phyloP scores from a whole-genome alignment of 345 rosid species.

The Carallia brachiata region DNA sequence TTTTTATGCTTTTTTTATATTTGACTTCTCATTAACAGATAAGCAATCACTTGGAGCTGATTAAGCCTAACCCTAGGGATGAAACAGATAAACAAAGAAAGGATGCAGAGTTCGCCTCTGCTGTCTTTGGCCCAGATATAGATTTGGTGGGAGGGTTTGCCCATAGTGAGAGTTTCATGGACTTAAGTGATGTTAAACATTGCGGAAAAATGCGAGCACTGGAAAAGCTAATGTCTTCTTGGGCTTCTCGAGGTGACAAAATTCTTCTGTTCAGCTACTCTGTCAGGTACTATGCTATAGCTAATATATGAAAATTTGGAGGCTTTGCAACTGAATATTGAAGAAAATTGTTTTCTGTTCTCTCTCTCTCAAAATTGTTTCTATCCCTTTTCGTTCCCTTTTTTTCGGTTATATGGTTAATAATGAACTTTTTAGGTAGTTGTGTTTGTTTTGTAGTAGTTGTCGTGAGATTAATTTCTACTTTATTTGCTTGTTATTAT shows the following conservation, averaged over 20 bases:
- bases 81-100: conserved; percentile 81
- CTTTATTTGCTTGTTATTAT: background rate
- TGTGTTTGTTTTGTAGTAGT: background rate
- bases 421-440: background rate
- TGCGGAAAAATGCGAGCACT: conserved; percentile 95
- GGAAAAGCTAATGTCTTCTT: conserved; percentile 74
- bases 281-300: conserved; percentile 55
- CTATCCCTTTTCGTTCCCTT: no score
- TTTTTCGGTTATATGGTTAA: background rate
- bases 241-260: conserved; percentile 87
- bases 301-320: no score
- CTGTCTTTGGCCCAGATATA: conserved; percentile 77
- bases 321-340: no score
- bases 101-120: conserved; percentile 80
- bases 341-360: no score
- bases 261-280: conserved; percentile 94
- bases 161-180: conserved; percentile 76
- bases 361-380: no score
- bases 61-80: conserved; percentile 91
- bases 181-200: conserved; percentile 69
- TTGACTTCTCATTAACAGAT: conserved; percentile 42
- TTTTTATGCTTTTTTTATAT: conserved; percentile 11
- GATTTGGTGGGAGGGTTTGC: conserved; percentile 76
- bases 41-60: conserved; percentile 94
- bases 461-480: background rate